A percentile compares a stretch with the other conserved stretches of the same genome.
Evolutionary conservation across 805 yeast genomes (phyloP).

Genomic region (Pichia eremophila): DNA sequence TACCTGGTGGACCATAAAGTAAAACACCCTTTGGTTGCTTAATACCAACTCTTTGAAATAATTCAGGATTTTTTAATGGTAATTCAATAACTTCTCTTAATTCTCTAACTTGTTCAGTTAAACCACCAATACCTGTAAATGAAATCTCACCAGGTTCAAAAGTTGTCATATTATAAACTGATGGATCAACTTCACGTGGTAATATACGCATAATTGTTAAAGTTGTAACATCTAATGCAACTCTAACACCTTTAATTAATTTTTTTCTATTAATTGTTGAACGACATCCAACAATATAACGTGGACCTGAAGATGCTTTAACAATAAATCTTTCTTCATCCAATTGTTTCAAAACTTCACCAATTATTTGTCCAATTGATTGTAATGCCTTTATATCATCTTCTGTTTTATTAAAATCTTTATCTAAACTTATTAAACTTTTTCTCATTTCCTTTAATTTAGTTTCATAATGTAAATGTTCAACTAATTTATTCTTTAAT

Average conservation of each 20-base stretch:
- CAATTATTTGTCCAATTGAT: constrained; percentile 93
- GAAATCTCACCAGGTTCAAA: constrained; percentile 97
- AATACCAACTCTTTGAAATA: constrained; percentile 91
- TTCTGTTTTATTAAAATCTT: constrained; percentile 84
- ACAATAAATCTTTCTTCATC: constrained; percentile 93
- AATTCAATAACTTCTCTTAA: constrained; percentile 94
- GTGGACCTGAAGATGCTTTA: constrained; percentile 93
- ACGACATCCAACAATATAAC: constrained; percentile 96
- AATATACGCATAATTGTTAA: constrained; percentile 93
- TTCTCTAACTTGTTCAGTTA: constrained; percentile 91
- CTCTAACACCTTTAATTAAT: constrained; percentile 89
- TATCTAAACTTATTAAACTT: constrained; percentile 74
- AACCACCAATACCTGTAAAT: constrained; percentile 92
- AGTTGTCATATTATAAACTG: constrained; percentile 96
- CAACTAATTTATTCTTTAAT: constrained; percentile 77
- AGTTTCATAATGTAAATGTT: constrained; percentile 92
- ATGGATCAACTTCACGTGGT: constrained; percentile 97
- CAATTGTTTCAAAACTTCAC: constrained; percentile 91
- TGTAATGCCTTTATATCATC: constrained; percentile 95
- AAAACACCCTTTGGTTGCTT: constrained; percentile 98
- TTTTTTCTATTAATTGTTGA: constrained; percentile 78
- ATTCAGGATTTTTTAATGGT: constrained; percentile 94
- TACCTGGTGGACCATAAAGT: constrained; percentile 97
- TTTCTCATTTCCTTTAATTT: constrained; percentile 76
- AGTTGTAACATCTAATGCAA: constrained; percentile 95